These are phyloP conservation scores for Yamadazyma trypodendri DNA, from an alignment of 1,139 yeast genomes.

Conservation along the genomic window DNA sequence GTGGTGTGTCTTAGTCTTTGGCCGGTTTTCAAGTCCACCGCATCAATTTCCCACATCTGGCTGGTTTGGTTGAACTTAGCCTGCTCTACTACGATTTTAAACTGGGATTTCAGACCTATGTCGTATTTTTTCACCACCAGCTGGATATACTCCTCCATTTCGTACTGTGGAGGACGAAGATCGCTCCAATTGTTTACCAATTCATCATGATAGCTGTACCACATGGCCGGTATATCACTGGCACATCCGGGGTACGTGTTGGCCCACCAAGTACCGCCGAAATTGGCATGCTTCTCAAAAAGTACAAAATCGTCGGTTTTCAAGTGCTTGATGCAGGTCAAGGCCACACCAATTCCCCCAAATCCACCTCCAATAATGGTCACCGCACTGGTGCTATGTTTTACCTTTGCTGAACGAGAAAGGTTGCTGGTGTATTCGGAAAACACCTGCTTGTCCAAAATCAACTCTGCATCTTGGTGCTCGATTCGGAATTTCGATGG, in stretches of 20 bases:
- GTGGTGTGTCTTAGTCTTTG: conserved; percentile 26
- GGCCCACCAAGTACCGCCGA: conserved; percentile 60
- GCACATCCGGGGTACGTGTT: conserved; percentile 58
- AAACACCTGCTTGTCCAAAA: conserved; percentile 21
- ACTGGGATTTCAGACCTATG: conserved; percentile 28
- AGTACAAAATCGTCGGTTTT: conserved; percentile 33
- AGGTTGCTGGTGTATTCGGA: conserved; percentile 15
- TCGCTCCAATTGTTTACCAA: conserved; percentile 45
- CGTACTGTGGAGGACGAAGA: conserved; percentile 48
- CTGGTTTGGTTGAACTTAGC: conserved; percentile 30
- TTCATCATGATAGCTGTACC: conserved; percentile 44
- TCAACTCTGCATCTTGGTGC: conserved; percentile 26
- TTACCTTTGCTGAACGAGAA: conserved; percentile 19
- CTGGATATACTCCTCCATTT: conserved; percentile 47
- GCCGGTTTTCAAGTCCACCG: conserved; percentile 36
- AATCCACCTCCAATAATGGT: conserved; percentile 52
- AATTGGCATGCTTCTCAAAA: conserved; percentile 43
- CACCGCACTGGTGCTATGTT: conserved; percentile 26
- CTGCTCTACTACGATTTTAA: conserved; percentile 28
- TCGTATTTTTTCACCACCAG: conserved; percentile 36
- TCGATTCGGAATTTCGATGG: conserved; percentile 33
- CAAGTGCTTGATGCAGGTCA: conserved; percentile 29
- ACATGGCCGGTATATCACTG: conserved; percentile 49
- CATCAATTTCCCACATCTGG: conserved; percentile 38
- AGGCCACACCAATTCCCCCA: conserved; percentile 39